A percentile compares a stretch with the other conserved stretches of the same genome.
phyloP scores from a whole-genome alignment of 768 basidiomycete species.

The Leccinum olivaceopallidum region DNA sequence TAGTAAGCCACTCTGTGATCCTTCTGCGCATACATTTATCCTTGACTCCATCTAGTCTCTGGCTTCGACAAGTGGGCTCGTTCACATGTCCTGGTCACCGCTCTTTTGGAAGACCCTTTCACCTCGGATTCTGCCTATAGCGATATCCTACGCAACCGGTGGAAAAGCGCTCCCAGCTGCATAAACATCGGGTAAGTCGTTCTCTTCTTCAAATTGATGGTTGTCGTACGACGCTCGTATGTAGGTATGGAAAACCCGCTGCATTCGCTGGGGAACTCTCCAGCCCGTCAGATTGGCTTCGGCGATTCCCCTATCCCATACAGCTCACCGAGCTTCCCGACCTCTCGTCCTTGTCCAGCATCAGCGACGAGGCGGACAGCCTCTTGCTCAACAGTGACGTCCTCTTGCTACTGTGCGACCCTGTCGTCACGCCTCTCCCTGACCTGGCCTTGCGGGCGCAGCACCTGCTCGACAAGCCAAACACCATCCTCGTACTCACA shows the following conservation, averaged over 20 bases:
- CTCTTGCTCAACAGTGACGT: conserved; percentile 50
- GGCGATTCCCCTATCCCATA: conserved; percentile 52
- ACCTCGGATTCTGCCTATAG: conserved; percentile 48
- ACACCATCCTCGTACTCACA: conserved; percentile 47
- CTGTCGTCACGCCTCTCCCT: conserved; percentile 50
- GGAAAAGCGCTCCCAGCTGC: conserved; percentile 37
- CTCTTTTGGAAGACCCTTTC: conserved; percentile 72
- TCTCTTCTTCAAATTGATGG: neutral
- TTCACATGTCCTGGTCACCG: conserved; percentile 61
- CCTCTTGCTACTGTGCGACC: conserved; percentile 64
- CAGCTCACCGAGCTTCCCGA: conserved; percentile 44
- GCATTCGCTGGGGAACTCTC: conserved; percentile 30
- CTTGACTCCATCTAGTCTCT: conserved; percentile 46
- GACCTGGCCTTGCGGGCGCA: conserved; percentile 31
- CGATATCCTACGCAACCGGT: conserved; percentile 47
- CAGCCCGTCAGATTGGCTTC: conserved; percentile 55
- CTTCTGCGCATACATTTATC: conserved; percentile 3
- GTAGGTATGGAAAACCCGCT: conserved; percentile 27
- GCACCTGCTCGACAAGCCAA: conserved; percentile 36
- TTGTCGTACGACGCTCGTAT: neutral
- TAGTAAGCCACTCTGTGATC: conserved; percentile 38
- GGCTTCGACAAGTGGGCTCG: conserved; percentile 55
- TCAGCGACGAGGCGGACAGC: conserved; percentile 18
- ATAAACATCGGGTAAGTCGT: conserved; percentile 29
- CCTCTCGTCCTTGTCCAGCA: conserved; percentile 17